Base-by-base conservation (phyloP, 2,329 filamentous ascomycete genomes). In the Achaetomium macrosporum region DNA sequence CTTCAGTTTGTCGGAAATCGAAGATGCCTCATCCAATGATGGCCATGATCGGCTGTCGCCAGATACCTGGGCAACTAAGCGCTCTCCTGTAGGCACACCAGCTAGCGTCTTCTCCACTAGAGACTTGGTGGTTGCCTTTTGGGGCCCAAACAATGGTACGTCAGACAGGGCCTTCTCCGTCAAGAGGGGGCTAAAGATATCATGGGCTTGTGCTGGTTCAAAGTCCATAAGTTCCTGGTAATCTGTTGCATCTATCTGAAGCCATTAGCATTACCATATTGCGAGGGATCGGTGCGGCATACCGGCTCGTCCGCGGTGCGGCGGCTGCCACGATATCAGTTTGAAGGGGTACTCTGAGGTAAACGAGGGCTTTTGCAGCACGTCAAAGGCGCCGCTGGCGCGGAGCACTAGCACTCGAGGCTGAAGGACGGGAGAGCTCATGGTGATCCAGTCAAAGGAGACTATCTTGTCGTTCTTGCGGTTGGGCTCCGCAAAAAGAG, bases 371-470 rank as follows among this genome's bases (percentile, higher is more conserved):
- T 81, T 79, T 57, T 84, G 78, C 25, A 85, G 64, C 16, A 86
- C 81, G 30, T 83, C 80, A 62, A 84, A 82, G 13, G 70, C 72
- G 16, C 82, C 81, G 57, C 78, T 84, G 33, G 79, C 79, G 25
- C 82, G 74, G 25, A 85, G 65, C 1, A 81, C 80, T 20, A 85
- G 65, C 37, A 82, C 69, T n/a, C 82, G 74, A 30, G 81, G 80
- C 20, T 76, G 76, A 45, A 83, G 63, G 13, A 75, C 73, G 3
- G 79, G 71, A 3, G 78, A 80, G 11, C 76, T 73, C 43, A 84
- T 70, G 3, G 79, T 84, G 10, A 85, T 70, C 82, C 83, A 86
- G 63, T 86, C 83, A 64, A 85, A 85, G 0, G 82, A 85, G 8
- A 85, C 80, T 31, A 85, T 83, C 17, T 79, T 76, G 51, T 84